Conservation (phyloP, 176 grass and related monocot species). For the Oryza rufipogon region DNA sequence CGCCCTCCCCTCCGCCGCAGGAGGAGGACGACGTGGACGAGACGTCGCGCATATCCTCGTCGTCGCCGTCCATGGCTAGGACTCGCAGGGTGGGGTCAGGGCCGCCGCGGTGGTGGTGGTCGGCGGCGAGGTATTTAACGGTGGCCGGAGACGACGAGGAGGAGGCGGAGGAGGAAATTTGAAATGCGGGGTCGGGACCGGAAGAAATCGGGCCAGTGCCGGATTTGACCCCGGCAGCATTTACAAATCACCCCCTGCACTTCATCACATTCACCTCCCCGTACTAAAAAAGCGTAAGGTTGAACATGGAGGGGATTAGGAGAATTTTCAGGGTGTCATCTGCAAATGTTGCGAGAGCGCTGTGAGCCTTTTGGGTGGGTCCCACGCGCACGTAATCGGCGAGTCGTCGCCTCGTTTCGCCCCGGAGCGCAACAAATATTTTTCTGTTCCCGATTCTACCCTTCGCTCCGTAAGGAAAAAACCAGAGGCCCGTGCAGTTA, state of each 20-base stretch:
- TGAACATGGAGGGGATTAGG: background rate
- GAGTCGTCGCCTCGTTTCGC: background rate
- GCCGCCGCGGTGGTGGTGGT: background rate
- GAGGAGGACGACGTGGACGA: background rate
- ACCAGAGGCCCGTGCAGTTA: background rate
- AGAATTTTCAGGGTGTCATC: background rate
- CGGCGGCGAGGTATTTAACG: slow-evolving; percentile 15
- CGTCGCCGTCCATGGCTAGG: slow-evolving; percentile 39
- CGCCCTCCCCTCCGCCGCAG: background rate
- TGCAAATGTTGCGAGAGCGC: background rate
- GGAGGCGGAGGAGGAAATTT: slow-evolving; percentile 61
- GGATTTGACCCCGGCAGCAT: slow-evolving; percentile 42
- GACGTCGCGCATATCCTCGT: slow-evolving; percentile 53
- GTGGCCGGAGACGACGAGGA: slow-evolving; percentile 8
- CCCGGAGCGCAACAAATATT: background rate
- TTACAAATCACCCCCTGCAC: accelerated
- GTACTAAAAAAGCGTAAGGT: accelerated
- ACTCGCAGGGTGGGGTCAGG: too few species aligned
- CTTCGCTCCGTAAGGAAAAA: background rate
- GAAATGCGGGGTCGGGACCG: slow-evolving; percentile 71
- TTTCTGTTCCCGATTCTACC: background rate
- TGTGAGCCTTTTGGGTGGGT: background rate
- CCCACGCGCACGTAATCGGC: background rate
- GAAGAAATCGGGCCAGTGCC: slow-evolving; percentile 6
- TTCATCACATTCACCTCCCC: background rate